Conservation (phyloP, 140 eudicot genomes). For the Cichorium intybus region DNA sequence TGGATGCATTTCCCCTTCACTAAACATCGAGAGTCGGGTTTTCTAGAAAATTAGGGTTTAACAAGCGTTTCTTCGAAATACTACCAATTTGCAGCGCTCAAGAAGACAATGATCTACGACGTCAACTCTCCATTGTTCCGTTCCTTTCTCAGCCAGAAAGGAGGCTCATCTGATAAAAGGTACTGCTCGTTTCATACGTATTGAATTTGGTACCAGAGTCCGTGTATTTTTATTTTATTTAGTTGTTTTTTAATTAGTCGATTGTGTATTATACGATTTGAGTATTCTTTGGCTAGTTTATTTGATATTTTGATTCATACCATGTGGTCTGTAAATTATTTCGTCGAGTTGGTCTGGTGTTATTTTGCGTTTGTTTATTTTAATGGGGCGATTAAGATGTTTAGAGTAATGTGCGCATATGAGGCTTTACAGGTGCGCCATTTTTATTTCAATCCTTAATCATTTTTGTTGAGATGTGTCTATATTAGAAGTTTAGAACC, state of each 20-base stretch:
- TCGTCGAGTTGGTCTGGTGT: not conserved
- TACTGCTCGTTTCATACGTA: constrained; percentile 16
- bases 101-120: constrained; percentile 85
- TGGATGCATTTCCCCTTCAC: not conserved
- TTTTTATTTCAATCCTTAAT: not conserved
- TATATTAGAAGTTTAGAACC: not conserved
- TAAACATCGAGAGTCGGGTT: not conserved
- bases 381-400: not conserved
- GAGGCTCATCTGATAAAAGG: constrained; percentile 94
- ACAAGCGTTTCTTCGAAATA: not conserved
- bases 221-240: not conserved
- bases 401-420: not conserved
- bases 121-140: constrained; percentile 94
- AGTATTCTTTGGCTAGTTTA: not conserved
- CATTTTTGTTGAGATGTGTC: not conserved
- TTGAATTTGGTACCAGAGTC: not conserved
- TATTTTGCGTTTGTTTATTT: not conserved
- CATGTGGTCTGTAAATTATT: not conserved
- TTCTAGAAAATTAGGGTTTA: constrained; percentile 42
- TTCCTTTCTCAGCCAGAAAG: constrained; percentile 98
- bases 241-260: not conserved
- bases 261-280: not conserved
- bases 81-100: not conserved
- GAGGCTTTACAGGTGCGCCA: too few species aligned
- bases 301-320: not conserved